Percentiles rank a stretch among this genome's conserved stretches.
Conservation (phyloP, 1,284 basidiomycete genomes). For the Meira nashicola region DNA sequence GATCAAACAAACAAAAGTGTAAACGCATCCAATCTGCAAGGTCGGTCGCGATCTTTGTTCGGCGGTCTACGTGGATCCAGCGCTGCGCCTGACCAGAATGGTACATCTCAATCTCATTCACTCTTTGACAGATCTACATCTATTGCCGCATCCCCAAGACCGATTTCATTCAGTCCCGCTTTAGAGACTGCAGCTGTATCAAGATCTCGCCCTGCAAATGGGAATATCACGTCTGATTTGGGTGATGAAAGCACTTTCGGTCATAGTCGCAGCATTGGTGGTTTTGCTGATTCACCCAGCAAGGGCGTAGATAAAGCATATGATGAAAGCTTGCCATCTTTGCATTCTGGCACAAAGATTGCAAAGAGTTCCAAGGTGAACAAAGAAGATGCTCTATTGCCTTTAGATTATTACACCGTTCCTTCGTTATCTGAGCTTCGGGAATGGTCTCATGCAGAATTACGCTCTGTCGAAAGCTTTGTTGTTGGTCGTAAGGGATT, state of each 20-base stretch:
- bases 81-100: background rate
- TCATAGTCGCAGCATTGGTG: background rate
- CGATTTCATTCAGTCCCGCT: slow-evolving; percentile 42
- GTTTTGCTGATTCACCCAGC: background rate
- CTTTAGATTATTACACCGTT: slow-evolving; percentile 34
- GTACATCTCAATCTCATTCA: background rate
- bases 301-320: background rate
- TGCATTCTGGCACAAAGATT: background rate
- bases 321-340: background rate
- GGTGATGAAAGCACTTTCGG: background rate
- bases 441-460: slow-evolving; percentile 55
- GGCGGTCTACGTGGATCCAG: background rate
- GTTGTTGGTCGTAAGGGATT: slow-evolving; percentile 84
- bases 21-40: background rate
- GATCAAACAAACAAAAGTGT: slow-evolving; percentile 19
- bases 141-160: slow-evolving; percentile 15
- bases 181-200: slow-evolving; percentile 19
- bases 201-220: background rate
- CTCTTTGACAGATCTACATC: background rate
- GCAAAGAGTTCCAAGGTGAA: background rate
- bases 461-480: slow-evolving; percentile 67
- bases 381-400: slow-evolving; percentile 9
- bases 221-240: background rate
- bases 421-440: slow-evolving; percentile 39
- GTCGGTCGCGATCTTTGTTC: slow-evolving; percentile 9